Evolutionary conservation across 768 basidiomycete genomes (phyloP), one percentile per base, ranked within the genome.

Genomic region (Dendrothele bispora): DNA sequence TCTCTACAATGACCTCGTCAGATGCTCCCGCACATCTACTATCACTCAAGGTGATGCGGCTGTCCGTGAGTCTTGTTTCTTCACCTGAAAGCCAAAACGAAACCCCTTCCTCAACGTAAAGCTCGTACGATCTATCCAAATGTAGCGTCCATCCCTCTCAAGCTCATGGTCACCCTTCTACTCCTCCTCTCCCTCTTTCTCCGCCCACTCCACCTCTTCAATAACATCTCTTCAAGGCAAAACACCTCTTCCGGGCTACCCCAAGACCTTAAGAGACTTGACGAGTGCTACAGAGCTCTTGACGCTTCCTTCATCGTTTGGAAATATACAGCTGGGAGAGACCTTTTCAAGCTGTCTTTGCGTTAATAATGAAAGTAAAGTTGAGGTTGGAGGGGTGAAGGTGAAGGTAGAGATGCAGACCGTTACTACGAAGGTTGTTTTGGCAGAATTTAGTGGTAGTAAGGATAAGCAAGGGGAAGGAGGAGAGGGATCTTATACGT

Each of bases 401-500:
- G 65, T 94, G 49, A 80, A 76, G 55, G 77, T 93, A 28, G 93
- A 97, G 63, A 90, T 97, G 74, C 93, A 95, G 61, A 91, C 91
- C 1, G 76, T 77, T 1, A 82, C 77, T 6, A 70, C 80, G 25
- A 92, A 91, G 64, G 67, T 76, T 3, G 61, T 75, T 12, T 67
- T 86, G 20, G 78, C 75, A 14, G 88, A 88, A 56, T 75, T 82
- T 39, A 87, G 87, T 4, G 83, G 81, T 3, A 50, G 68, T 7
- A 72, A 72, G 2, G 63, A 73, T 29, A 65, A 60, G 20, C n/a
- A n/a, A n/a, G n/a, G n/a, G n/a, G n/a, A n/a, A n/a, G n/a, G n/a
- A n/a, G n/a, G n/a, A n/a, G n/a, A n/a, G n/a, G n/a, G n/a, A n/a
- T n/a, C n/a, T n/a, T n/a, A n/a, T n/a, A n/a, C n/a, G n/a, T 67